Conservation (phyloP, 441 rosid genomes). For the Corymbia citriodora region DNA sequence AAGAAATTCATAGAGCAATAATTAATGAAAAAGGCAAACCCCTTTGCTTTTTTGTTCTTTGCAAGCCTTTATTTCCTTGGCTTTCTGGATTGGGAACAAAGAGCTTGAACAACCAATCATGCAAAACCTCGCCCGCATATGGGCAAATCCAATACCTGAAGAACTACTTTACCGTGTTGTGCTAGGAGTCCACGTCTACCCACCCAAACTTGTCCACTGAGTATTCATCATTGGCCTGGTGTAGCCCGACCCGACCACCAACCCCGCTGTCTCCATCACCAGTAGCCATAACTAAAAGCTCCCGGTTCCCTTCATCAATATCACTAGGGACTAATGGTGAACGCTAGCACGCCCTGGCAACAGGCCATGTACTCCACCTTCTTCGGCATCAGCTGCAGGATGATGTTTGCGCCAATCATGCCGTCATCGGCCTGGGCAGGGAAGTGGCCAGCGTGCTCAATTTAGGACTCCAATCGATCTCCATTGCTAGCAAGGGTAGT, state of each 20-base stretch:
- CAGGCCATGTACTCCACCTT: constrained; percentile 1
- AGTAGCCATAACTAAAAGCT: constrained; percentile 13
- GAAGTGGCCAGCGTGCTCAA: constrained; percentile 31
- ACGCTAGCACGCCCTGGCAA: constrained; percentile 22
- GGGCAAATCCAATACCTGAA: no score
- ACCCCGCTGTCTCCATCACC: constrained; percentile 11
- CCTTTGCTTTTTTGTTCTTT: not conserved
- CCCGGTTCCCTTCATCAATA: constrained; percentile 16
- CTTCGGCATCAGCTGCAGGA: not conserved
- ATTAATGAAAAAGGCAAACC: not conserved
- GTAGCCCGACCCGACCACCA: constrained; percentile 10
- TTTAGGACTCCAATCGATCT: not conserved
- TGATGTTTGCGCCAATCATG: not conserved
- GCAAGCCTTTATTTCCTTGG: constrained; percentile 21
- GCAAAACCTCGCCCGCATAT: not conserved
- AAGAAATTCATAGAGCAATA: not conserved
- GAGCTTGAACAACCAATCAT: constrained; percentile 18
- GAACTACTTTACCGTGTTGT: not conserved
- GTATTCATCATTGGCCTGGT: constrained; percentile 33
- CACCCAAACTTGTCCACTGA: constrained; percentile 34
- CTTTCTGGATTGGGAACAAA: constrained; percentile 15
- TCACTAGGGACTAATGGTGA: constrained; percentile 10
- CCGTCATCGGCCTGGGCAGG: constrained; percentile 31
- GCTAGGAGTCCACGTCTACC: not conserved
- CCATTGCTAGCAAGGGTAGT: constrained; percentile 2